Evolutionary conservation across 208 protist species (phyloP).

Genomic region (Leishmania gerbilli): DNA sequence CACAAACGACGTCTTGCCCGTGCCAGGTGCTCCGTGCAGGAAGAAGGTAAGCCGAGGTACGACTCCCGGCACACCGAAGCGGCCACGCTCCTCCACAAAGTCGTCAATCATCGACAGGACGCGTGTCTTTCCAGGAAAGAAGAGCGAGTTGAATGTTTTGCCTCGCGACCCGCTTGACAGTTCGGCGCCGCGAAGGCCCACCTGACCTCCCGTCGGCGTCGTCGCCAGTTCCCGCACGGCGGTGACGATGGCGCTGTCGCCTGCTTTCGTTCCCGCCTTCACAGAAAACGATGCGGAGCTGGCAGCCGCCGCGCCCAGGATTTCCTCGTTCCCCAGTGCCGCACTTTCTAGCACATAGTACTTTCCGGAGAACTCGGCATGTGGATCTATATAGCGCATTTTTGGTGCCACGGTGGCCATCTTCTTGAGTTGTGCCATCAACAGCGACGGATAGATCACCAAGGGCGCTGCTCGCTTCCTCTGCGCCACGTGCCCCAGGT

Average conservation of each 20-base stretch:
- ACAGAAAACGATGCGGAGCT: neutral
- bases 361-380: conserved; percentile 9
- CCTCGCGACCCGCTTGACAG: conserved; percentile 13
- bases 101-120: conserved; percentile 71
- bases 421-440: conserved; percentile 11
- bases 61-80: conserved; percentile 72
- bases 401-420: neutral
- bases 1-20: conserved; percentile 93
- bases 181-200: conserved; percentile 8
- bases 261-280: neutral
- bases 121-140: conserved; percentile 77
- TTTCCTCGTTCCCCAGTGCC: neutral
- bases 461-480: conserved; percentile 28
- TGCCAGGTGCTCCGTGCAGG: conserved; percentile 92
- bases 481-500: conserved; percentile 28
- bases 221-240: neutral
- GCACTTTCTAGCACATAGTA: conserved; percentile 30
- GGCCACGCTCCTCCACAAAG: conserved; percentile 62
- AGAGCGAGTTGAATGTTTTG: conserved; percentile 76
- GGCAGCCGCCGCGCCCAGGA: neutral
- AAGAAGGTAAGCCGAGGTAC: conserved; percentile 77
- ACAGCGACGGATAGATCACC: conserved; percentile 44
- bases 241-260: neutral
- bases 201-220: conserved; percentile 9
- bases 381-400: neutral